Conservation (phyloP, 805 yeast genomes). For the Kregervanrija fluxuum region DNA sequence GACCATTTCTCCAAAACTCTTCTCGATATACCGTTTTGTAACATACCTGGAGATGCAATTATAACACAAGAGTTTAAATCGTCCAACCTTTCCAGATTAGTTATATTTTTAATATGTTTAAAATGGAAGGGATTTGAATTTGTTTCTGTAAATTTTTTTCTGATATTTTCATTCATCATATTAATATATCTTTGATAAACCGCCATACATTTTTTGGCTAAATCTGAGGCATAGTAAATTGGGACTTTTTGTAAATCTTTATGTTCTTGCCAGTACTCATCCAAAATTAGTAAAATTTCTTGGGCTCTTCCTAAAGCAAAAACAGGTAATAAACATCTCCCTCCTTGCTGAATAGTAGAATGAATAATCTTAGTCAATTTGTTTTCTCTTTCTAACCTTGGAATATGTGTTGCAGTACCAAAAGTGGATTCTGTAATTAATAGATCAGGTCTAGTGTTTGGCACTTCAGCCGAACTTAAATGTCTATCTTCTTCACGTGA, state of each 20-base stretch:
- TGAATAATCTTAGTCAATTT: conserved; percentile 79
- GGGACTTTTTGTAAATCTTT: conserved; percentile 76
- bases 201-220: conserved; percentile 95
- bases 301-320: conserved; percentile 97
- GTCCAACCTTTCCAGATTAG: conserved; percentile 75
- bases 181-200: conserved; percentile 94
- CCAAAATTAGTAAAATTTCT: conserved; percentile 80
- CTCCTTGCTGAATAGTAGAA: conserved; percentile 78
- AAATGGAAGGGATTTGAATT: conserved; percentile 87
- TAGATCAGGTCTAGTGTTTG: conserved; percentile 79
- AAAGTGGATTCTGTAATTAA: conserved; percentile 92
- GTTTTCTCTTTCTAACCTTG: conserved; percentile 76
- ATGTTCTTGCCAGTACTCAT: conserved; percentile 89
- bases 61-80: conserved; percentile 96
- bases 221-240: conserved; percentile 83
- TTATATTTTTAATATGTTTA: conserved; percentile 73
- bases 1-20: conserved; percentile 93
- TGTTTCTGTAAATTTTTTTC: conserved; percentile 67
- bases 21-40: conserved; percentile 91
- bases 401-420: conserved; percentile 96
- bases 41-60: conserved; percentile 97
- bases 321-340: conserved; percentile 86
- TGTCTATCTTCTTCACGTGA: conserved; percentile 96
- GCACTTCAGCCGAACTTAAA: conserved; percentile 90
- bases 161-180: conserved; percentile 92